phyloP scores from a whole-genome alignment of 805 yeast species.

The Nakazawaea populi region DNA sequence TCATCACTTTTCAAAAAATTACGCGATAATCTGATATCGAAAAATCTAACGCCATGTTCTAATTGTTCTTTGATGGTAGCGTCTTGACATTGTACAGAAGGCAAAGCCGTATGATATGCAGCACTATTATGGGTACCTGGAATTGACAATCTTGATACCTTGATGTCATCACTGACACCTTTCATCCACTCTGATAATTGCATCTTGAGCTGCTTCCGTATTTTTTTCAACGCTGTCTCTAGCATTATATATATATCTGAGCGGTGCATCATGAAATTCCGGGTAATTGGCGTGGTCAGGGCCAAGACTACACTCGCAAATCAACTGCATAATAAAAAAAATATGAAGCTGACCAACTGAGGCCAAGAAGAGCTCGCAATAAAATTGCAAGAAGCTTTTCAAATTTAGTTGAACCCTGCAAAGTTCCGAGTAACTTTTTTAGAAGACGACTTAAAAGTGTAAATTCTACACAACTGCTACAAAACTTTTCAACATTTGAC shows the following conservation, averaged over 20 bases:
- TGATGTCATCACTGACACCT: slow-evolving; percentile 43
- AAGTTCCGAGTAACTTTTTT: no score
- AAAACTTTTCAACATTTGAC: no score
- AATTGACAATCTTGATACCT: slow-evolving; percentile 48
- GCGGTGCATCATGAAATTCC: slow-evolving; percentile 1
- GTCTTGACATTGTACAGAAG: slow-evolving; percentile 75
- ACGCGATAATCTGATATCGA: slow-evolving; percentile 62
- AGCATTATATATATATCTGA: background rate
- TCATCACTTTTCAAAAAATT: slow-evolving; percentile 47
- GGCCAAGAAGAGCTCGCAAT: no score
- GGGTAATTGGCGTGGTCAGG: background rate
- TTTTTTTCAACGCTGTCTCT: background rate
- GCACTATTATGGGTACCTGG: slow-evolving; percentile 89
- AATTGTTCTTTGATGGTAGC: slow-evolving; percentile 55
- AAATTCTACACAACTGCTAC: no score
- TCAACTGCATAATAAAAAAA: no score
- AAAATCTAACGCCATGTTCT: slow-evolving; percentile 67
- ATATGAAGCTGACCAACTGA: no score
- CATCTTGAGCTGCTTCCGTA: background rate
- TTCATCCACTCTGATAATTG: slow-evolving; percentile 40
- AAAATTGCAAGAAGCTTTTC: no score
- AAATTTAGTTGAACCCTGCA: no score
- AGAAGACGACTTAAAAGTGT: no score
- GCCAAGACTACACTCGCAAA: background rate
- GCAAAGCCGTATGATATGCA: slow-evolving; percentile 64